phyloP scores from a whole-genome alignment of 495 filamentous ascomycete genomes.

The Aspergillus incahuasiensis region DNA sequence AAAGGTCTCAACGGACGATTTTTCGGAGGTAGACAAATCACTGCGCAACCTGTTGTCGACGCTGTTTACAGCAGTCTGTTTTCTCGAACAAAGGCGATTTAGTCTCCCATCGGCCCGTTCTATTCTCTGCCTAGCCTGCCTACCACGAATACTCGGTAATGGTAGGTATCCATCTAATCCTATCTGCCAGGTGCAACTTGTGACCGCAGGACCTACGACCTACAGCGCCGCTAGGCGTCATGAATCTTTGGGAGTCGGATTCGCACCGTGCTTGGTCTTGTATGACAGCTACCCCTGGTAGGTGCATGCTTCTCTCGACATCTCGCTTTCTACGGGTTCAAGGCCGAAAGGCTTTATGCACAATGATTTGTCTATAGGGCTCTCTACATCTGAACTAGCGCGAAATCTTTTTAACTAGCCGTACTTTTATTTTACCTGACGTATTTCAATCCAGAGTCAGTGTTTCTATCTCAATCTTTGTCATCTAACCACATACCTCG shows the following conservation, averaged over 20 bases:
- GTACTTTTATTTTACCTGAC: not conserved
- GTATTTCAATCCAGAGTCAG: too few relatives aligned
- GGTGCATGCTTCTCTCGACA: constrained; percentile 30
- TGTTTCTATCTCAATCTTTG: too few relatives aligned
- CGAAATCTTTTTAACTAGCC: constrained; percentile 3
- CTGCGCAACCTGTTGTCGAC: constrained; percentile 91
- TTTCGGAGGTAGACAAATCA: constrained; percentile 87
- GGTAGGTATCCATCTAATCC: constrained; percentile 30
- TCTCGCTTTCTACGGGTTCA: constrained; percentile 22
- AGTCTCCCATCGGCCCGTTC: constrained; percentile 14
- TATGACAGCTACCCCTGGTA: constrained; percentile 42
- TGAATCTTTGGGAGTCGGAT: not conserved
- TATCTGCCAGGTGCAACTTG: constrained; percentile 23
- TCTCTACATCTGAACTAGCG: constrained; percentile 19
- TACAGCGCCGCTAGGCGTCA: constrained; percentile 10
- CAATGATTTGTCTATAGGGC: constrained; percentile 33
- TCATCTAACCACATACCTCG: too few relatives aligned
- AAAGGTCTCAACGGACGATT: constrained; percentile 95
- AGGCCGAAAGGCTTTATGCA: constrained; percentile 21
- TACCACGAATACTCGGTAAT: not conserved
- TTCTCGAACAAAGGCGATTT: constrained; percentile 72
- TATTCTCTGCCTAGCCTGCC: not conserved
- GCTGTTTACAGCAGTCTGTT: constrained; percentile 97
- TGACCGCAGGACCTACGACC: constrained; percentile 18
- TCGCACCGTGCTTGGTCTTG: constrained; percentile 24